Percentiles rank a stretch among this genome's conserved stretches.
Evolutionary conservation across 441 rosid genomes (phyloP).

Genomic region (Bruguiera hainesii): DNA sequence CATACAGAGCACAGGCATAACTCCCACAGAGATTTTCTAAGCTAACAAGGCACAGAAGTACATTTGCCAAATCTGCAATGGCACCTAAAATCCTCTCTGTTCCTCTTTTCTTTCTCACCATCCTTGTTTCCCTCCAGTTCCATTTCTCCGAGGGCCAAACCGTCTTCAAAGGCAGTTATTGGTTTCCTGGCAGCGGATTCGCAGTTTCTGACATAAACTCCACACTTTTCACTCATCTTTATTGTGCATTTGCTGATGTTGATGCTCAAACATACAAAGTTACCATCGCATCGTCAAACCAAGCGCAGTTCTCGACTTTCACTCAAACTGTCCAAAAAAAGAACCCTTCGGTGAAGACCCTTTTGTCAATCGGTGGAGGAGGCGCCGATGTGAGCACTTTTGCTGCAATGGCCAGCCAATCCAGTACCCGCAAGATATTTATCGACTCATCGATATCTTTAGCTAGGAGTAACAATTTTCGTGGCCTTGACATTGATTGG

Average conservation of each 20-base stretch:
- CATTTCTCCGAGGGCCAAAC: slow-evolving; percentile 19
- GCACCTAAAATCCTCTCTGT: slow-evolving; percentile 18
- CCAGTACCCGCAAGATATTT: slow-evolving; percentile 26
- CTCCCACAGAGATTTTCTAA: too few species aligned
- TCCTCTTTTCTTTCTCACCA: slow-evolving; percentile 25
- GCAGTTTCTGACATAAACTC: slow-evolving; percentile 34
- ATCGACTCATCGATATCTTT: slow-evolving; percentile 37
- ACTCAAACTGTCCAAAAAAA: slow-evolving; percentile 27
- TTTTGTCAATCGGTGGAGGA: slow-evolving; percentile 48
- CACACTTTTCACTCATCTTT: slow-evolving; percentile 44
- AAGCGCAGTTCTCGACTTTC: slow-evolving; percentile 29
- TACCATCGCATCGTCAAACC: slow-evolving; percentile 26
- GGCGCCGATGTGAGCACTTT: neutral
- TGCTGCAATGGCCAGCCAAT: slow-evolving; percentile 33
- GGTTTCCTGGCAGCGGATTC: slow-evolving; percentile 32
- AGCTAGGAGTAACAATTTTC: slow-evolving; percentile 33
- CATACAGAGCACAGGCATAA: neutral
- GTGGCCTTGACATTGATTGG: slow-evolving; percentile 49
- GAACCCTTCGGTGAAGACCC: slow-evolving; percentile 36
- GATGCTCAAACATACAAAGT: slow-evolving; percentile 26
- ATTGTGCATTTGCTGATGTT: slow-evolving; percentile 37
- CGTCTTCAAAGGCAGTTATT: slow-evolving; percentile 35
- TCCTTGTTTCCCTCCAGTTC: slow-evolving; percentile 11
- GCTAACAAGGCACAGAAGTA: slow-evolving; percentile 21
- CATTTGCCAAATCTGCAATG: slow-evolving; percentile 8